phyloP scores from a whole-genome alignment of 1,284 basidiomycete species.

The Pulveroboletus sp. region DNA sequence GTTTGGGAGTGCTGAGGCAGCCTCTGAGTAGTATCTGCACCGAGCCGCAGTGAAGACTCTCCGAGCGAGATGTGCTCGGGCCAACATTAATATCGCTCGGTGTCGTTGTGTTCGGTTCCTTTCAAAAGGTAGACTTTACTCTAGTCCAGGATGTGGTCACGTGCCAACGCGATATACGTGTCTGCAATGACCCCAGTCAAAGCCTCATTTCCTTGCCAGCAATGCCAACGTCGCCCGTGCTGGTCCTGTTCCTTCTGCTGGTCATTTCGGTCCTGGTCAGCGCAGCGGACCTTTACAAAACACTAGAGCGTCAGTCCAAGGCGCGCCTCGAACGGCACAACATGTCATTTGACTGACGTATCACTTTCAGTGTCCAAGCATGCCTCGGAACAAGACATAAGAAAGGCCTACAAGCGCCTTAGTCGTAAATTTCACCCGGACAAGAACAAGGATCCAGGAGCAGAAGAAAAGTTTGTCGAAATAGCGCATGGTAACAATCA shows the following conservation, averaged over 20 bases:
- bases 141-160: conserved; percentile 18
- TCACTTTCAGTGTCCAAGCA: conserved; percentile 63
- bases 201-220: neutral
- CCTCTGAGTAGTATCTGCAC: conserved; percentile 24
- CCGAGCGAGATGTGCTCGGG: conserved; percentile 9
- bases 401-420: conserved; percentile 87
- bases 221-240: conserved; percentile 35
- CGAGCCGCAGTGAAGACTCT: neutral
- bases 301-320: conserved; percentile 66
- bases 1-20: conserved; percentile 7
- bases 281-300: conserved; percentile 75
- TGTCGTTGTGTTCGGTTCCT: no score
- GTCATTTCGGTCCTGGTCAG: conserved; percentile 48
- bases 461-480: conserved; percentile 86
- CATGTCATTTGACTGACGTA: conserved; percentile 32
- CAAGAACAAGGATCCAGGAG: conserved; percentile 84
- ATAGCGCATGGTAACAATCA: conserved; percentile 76
- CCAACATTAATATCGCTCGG: conserved; percentile 23
- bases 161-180: conserved; percentile 36
- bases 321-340: conserved; percentile 32
- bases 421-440: conserved; percentile 92
- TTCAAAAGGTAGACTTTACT: no score
- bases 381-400: conserved; percentile 85
- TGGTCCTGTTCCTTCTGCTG: conserved; percentile 44
- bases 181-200: conserved; percentile 12